Base-by-base conservation (phyloP, 2,329 filamentous ascomycete genomes). In the Fusarium keratoplasticum region DNA sequence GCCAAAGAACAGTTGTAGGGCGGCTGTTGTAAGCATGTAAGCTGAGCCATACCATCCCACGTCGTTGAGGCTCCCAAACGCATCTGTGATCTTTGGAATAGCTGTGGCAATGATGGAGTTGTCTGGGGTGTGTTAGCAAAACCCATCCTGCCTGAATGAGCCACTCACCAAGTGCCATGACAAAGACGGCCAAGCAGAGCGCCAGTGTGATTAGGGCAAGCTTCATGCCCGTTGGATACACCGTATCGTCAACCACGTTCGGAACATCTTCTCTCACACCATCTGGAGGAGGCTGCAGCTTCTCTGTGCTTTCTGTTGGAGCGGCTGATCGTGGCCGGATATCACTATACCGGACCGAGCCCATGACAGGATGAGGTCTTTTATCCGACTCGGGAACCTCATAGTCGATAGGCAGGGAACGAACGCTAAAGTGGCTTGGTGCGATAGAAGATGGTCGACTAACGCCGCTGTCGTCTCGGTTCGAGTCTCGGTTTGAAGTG, bases 1-100 rank as follows among this genome's bases (percentile, higher is more conserved):
- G 36, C 83, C 83, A 62, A 82, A 83, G 35, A 82, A 78, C 8
- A 85, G 77, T 66, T 85, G 83, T 18, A 85, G 80, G 1, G 84
- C 81, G 31, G 82, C 79, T 6, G 81, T 80, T 4, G 84, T 84
- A 33, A 87, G 81, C 71, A 85, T 79, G 71, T 86, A 85, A 44
- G 84, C 82, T 7, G 77, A 83, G 4, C 84, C 86, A 67, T 88
- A 88, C 87, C 87, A 89, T 55, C 85, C 85, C 13, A 89, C 83
- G 64, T 88, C 86, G 9, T 83, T 79, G 8, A 88, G 79, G 57
- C 84, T 83, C 27, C 84, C 79, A 76, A 86, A 85, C 16, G 83
- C 79, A 67, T 83, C 80, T 0, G 84, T 86, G 69, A 86, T 86
- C 33, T 81, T 81, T 5, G 84, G 84, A 63, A 86, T 85, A 4